phyloP scores from a whole-genome alignment of 2,329 filamentous ascomycete species.

The Leptographium flavum region DNA sequence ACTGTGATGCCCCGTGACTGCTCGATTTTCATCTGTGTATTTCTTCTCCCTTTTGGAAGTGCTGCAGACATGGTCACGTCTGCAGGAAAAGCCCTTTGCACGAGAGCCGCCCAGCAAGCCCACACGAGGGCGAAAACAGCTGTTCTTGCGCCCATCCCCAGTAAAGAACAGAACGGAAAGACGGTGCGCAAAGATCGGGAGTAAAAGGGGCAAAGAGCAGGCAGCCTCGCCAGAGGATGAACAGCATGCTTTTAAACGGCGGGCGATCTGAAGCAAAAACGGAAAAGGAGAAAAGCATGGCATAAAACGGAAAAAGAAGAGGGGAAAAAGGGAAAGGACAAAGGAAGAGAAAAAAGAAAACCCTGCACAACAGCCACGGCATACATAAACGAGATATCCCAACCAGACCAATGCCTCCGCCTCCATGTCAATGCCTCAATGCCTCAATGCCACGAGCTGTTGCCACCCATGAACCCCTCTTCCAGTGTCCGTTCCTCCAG shows the following conservation, averaged over 20 bases:
- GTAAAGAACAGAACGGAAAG: background rate
- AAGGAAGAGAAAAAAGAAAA: background rate
- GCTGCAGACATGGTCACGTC: background rate
- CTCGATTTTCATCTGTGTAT: background rate
- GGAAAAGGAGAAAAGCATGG: background rate
- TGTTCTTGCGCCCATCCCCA: background rate
- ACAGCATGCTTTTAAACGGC: no score
- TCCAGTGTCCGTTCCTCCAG: constrained; percentile 89
- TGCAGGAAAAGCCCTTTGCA: background rate
- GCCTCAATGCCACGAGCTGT: constrained; percentile 53
- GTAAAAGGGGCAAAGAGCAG: background rate
- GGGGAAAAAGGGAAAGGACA: background rate
- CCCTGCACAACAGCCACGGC: background rate
- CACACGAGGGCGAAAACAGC: background rate
- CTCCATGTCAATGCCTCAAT: no score
- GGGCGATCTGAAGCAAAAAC: background rate
- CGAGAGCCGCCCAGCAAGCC: background rate
- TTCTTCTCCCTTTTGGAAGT: background rate
- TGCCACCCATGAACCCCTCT: constrained; percentile 69
- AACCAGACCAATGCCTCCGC: constrained; percentile 44
- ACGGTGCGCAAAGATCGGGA: background rate
- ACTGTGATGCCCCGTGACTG: no score
- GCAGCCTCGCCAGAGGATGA: background rate
- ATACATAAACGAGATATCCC: background rate
- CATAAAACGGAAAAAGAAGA: background rate